Base-by-base conservation (phyloP, 768 basidiomycete species). In the Hirschioporus abietinus region DNA sequence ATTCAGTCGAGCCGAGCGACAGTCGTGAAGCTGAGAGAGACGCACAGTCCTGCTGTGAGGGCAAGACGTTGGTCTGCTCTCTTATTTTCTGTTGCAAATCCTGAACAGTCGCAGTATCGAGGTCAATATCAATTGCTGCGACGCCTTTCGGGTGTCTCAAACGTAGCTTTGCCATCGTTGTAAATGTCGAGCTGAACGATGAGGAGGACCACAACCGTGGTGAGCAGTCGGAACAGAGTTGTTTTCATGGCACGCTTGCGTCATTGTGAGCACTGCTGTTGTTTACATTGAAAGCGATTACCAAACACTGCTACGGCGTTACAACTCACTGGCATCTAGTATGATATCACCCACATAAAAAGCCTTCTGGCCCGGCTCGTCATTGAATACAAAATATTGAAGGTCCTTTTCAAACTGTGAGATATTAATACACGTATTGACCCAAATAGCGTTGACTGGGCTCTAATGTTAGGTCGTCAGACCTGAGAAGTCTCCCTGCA, bases 111-210 rank as follows among this genome's bases (percentile, higher is more conserved):
- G 84, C 82, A 61, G 77, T 73, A 26, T 80, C 74, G 69, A 89
- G 77, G 66, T 89, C 83, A 42, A 95, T 77, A 61, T 93, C 83
- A 66, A 97, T 79, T 9, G 93, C 93, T 8, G 88, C 80, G 30
- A 92, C 86, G 34, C 95, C 95, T 72, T 89, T 86, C 17, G 95
- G 92, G 76, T 95, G 90, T 68, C 95, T 85, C 2, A 98, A 80
- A 26, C 95, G 89, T 52, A 96, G 70, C 59, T 86, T 84, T 8
- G 87, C 84, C 92, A 93, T 92, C 17, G 60, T 59, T 12, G 68
- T 12, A 52, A 65, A 18, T 10, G 69, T 23, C 9, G 65, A 58
- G 57, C 24, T 70, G 42, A 23, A 10, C n/a, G 60, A 24, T 52
- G 42, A 24, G 60, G 60, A 26, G 23, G 58, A 26, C 23, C 6